A percentile compares a stretch with the other conserved stretches of the same genome.
These are phyloP conservation scores for Cenchrus fungigraminus DNA, from an alignment of 176 grass and related monocot species.

Conservation along the genomic window DNA sequence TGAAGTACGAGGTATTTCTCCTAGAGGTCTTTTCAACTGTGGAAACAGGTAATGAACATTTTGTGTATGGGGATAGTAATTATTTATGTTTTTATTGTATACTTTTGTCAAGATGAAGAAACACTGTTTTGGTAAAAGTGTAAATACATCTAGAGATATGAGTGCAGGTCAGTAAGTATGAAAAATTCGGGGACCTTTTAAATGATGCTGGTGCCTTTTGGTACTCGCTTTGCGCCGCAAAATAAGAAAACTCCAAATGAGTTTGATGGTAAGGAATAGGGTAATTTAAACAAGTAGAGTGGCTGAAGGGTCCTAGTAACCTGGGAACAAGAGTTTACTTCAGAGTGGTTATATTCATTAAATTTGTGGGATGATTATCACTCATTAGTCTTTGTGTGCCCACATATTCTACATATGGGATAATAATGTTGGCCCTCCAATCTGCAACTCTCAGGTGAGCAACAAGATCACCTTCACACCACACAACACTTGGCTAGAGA, in stretches of 20 bases:
- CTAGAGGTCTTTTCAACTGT: conserved; percentile 97
- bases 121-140: conserved; percentile 18
- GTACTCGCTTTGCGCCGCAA: neutral
- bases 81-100: conserved; percentile 23
- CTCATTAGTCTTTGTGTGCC: neutral
- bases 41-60: conserved; percentile 79
- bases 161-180: neutral
- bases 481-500: no score
- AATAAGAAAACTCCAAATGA: neutral
- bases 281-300: neutral
- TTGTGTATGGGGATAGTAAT: conserved; percentile 30
- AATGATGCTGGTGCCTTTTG: neutral
- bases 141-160: neutral
- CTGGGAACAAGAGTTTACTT: neutral
- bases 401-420: neutral
- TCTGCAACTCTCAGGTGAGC: no score
- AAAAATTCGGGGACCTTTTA: neutral
- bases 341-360: neutral
- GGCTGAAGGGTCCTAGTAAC: neutral
- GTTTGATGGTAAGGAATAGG: neutral
- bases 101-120: neutral
- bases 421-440: no score
- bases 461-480: no score
- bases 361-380: neutral
- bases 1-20: conserved; percentile 74